Percentiles rank a stretch among this genome's conserved stretches.
Evolutionary conservation across 2,329 filamentous ascomycete species (phyloP).

Genomic region (Paramyrothecium sp.): DNA sequence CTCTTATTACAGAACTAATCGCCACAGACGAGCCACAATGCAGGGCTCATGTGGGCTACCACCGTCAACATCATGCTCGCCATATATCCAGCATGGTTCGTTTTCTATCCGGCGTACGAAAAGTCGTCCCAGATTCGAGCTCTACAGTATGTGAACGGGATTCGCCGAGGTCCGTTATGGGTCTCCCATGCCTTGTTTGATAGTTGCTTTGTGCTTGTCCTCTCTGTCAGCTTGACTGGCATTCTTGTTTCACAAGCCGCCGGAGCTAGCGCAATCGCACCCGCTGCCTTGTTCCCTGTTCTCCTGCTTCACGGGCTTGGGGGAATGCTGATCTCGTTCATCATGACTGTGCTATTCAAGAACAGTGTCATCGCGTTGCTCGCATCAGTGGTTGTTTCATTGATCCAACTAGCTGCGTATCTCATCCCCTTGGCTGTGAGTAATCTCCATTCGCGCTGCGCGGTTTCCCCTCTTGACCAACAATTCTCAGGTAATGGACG

Average conservation of each 20-base stretch:
- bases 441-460: too few relatives aligned
- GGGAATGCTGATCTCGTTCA: not conserved
- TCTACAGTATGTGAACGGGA: conserved; percentile 84
- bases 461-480: too few relatives aligned
- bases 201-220: conserved; percentile 64
- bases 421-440: too few relatives aligned
- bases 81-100: conserved; percentile 63
- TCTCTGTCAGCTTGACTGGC: conserved; percentile 61
- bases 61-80: conserved; percentile 71
- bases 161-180: conserved; percentile 75
- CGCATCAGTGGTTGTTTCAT: not conserved
- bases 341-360: not conserved
- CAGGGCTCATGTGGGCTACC: conserved; percentile 65
- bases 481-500: not conserved
- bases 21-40: conserved; percentile 32
- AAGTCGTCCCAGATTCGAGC: conserved; percentile 72
- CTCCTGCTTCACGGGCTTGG: not conserved
- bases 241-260: conserved; percentile 61
- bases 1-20: not conserved
- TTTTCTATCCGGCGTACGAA: conserved; percentile 79
- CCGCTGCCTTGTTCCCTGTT: not conserved
- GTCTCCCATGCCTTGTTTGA: conserved; percentile 76
- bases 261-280: conserved; percentile 65
- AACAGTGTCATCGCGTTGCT: not conserved
- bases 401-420: not conserved